Percentiles rank a stretch among this genome's conserved stretches.
phyloP scores from a whole-genome alignment of 345 rosid genomes.

The Linum trigynum region DNA sequence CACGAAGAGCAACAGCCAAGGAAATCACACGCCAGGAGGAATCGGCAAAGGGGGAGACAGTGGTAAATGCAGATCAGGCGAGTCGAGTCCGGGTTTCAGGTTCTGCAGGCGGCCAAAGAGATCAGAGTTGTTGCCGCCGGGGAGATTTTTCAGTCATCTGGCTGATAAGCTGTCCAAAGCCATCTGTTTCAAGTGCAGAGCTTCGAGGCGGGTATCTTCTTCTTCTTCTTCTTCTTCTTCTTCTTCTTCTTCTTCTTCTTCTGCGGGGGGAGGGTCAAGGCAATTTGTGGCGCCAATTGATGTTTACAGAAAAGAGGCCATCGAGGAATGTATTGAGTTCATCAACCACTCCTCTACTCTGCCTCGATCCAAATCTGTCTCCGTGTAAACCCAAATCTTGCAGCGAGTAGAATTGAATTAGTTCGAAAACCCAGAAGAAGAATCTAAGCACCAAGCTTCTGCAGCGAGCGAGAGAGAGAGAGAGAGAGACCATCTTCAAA shows the following conservation, averaged over 20 bases:
- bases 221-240: conserved; percentile 10
- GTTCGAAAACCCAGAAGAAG: too few relatives aligned
- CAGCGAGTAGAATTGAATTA: not conserved
- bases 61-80: conserved; percentile 10
- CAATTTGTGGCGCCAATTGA: conserved; percentile 36
- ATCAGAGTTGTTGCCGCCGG: conserved; percentile 35
- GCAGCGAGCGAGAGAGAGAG: too few relatives aligned
- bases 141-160: conserved; percentile 38
- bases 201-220: conserved; percentile 30
- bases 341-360: conserved; percentile 54
- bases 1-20: conserved; percentile 20
- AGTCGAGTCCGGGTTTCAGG: conserved; percentile 34
- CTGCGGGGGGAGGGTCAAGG: conserved; percentile 23
- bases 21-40: conserved; percentile 8
- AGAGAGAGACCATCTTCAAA: too few relatives aligned
- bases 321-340: conserved; percentile 78
- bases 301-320: conserved; percentile 51
- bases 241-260: not conserved
- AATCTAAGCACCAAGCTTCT: too few relatives aligned
- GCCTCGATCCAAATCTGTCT: conserved; percentile 39
- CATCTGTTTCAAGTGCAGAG: conserved; percentile 28
- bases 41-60: conserved; percentile 3
- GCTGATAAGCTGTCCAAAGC: conserved; percentile 37
- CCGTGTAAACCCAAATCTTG: conserved; percentile 13
- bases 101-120: conserved; percentile 35